Evolutionary conservation across 1,284 basidiomycete genomes (phyloP).

Genomic region (Mycosarcoma mackinlayi): DNA sequence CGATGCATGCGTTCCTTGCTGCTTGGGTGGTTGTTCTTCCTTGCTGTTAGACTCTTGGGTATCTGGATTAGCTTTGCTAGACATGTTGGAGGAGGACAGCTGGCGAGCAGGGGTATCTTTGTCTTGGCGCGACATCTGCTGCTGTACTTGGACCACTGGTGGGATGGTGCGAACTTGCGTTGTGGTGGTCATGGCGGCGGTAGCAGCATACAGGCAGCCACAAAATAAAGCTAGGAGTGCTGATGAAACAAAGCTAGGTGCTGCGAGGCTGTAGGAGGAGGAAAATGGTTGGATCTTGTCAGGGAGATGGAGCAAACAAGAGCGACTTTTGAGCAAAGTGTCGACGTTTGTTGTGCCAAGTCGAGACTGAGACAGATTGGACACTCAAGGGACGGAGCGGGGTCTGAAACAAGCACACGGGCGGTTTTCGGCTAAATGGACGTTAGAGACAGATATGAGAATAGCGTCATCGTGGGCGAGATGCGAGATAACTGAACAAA

Average conservation of each 20-base stretch:
- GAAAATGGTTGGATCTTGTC: neutral
- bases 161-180: slow-evolving; percentile 39
- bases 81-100: slow-evolving; percentile 3
- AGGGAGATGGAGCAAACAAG: neutral
- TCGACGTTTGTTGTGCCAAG: too few relatives aligned
- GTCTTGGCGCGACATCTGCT: neutral
- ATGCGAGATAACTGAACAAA: slow-evolving; percentile 2
- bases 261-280: neutral
- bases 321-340: neutral
- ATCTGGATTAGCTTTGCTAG: slow-evolving; percentile 5
- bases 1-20: neutral
- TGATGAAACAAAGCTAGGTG: neutral
- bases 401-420: neutral
- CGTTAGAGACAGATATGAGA: neutral
- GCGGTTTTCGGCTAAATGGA: neutral
- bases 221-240: neutral
- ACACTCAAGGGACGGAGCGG: too few relatives aligned
- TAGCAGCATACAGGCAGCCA: neutral
- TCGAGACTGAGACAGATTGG: too few relatives aligned
- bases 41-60: neutral
- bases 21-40: neutral
- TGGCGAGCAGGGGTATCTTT: slow-evolving; percentile 4
- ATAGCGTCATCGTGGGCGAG: neutral
- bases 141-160: slow-evolving; percentile 29
- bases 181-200: slow-evolving; percentile 12